Evolutionary conservation across 306 rosid species (phyloP), one percentile per base, ranked within the genome.

Genomic region (Heteromeles arbutifolia): DNA sequence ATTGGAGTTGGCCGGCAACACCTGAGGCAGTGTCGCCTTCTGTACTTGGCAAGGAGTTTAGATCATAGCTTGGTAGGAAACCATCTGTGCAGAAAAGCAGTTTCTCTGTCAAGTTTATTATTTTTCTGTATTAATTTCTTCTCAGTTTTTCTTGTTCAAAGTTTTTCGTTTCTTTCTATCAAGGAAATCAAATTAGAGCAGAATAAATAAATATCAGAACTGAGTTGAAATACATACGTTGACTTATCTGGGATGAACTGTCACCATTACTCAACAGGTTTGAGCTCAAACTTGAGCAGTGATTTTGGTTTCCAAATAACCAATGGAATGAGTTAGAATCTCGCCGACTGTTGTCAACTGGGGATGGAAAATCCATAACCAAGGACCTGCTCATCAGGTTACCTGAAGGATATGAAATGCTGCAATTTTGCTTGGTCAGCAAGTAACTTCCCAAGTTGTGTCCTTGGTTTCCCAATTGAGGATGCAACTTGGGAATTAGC

Each of bases 21-120:
- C 74, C 65, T 61, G 78, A 32, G 76, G 58, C 56, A 58, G 82
- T 77, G 72, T 82, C 73, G 66, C 69, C 74, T 83, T 86, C 85
- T 73, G 79, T 77, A 41, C 41, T 63, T 50, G 85, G 82, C 54
- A 78, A 39, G 29, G 75, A 76, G 80, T 86, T 91, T 76, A 84
- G 70, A 74, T 84, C 86, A 67, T 84, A 84, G 77, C 50, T 65
- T 26, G 73, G 82, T 75, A 48, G 82, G 62, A 80, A 61, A 59
- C 81, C 85, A 91, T 90, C 98, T 91, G 93, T 14, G 37, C 11
- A 79, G 66, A 74, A 76, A 79, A 78, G 41, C 76, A 81, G 77
- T 69, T 82, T 76, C 73, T 50, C 67, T 77, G 69, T 50, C 70
- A 32, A 31, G 75, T 56, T 21, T n/a, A 48, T 48, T 5, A 5